Conservation (phyloP, 83 land plant genomes). For the Picea mariana region DNA sequence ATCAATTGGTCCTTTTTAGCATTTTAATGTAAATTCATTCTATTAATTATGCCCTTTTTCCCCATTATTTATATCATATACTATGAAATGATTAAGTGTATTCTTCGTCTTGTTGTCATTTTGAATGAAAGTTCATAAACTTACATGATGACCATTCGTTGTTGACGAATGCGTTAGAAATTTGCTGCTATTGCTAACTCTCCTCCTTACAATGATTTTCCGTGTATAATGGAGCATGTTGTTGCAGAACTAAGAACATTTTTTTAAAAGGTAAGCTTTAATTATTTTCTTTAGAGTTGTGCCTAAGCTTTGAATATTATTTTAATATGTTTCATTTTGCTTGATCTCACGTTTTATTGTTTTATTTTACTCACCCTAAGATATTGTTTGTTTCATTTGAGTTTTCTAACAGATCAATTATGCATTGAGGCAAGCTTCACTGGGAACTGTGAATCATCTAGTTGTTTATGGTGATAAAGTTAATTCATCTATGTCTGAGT, state of each 20-base stretch:
- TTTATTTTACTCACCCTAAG: neutral
- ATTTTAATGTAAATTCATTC: too few species aligned
- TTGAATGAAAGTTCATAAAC: too few species aligned
- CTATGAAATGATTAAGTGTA: too few species aligned
- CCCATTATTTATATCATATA: too few species aligned
- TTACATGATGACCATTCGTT: neutral
- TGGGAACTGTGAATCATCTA: constrained; percentile 31
- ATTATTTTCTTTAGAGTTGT: neutral
- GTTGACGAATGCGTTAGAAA: constrained; percentile 37
- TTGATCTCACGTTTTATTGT: neutral
- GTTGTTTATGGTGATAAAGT: constrained; percentile 88
- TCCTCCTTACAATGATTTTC: constrained; percentile 72
- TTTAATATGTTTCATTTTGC: neutral
- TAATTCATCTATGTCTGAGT: constrained; percentile 73
- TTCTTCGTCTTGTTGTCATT: too few species aligned
- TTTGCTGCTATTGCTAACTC: constrained; percentile 95
- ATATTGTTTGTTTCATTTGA: neutral
- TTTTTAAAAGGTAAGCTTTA: constrained; percentile 60
- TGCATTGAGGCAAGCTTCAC: constrained; percentile 84
- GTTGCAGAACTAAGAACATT: constrained; percentile 84
- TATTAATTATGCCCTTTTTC: neutral
- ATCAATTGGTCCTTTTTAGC: too few species aligned
- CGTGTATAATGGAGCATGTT: constrained; percentile 85
- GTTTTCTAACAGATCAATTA: constrained; percentile 65
- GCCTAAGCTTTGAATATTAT: neutral